Percentiles rank a stretch among this genome's conserved stretches.
phyloP scores from a whole-genome alignment of 1,284 basidiomycete species.

The Ustilago crameri region DNA sequence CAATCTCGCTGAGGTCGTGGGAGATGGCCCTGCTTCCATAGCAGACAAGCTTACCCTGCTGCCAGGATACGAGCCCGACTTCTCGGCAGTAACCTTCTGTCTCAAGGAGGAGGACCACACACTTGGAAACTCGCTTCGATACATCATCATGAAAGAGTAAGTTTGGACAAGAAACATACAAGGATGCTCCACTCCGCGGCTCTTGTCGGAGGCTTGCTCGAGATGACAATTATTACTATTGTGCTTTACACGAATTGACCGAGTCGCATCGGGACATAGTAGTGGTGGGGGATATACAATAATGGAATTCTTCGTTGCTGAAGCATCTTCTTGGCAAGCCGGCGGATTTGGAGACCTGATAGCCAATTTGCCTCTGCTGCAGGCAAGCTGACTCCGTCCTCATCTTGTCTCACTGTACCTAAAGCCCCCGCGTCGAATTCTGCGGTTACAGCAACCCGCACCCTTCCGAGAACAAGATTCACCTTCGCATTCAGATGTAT shows the following conservation, averaged over 20 bases:
- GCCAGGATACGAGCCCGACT: conserved; percentile 79
- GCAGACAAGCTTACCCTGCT: conserved; percentile 64
- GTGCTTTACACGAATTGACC: conserved; percentile 52
- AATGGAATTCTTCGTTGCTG: conserved; percentile 69
- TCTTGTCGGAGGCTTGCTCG: conserved; percentile 6
- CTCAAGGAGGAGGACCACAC: conserved; percentile 95
- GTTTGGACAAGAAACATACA: conserved; percentile 50
- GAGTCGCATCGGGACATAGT: conserved; percentile 47
- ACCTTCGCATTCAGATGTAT: conserved; percentile 97
- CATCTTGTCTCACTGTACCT: background rate
- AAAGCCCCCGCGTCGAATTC: conserved; percentile 95
- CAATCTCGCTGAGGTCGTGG: conserved; percentile 53
- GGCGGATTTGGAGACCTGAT: conserved; percentile 1
- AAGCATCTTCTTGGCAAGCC: conserved; percentile 40
- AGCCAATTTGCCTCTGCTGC: background rate
- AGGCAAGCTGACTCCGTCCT: conserved; percentile 8
- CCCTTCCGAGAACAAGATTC: conserved; percentile 94
- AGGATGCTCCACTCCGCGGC: too few relatives aligned
- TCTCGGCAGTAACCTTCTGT: conserved; percentile 90
- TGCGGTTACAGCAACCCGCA: conserved; percentile 97
- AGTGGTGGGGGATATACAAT: conserved; percentile 62
- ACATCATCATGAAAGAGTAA: conserved; percentile 99
- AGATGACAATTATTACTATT: conserved; percentile 53
- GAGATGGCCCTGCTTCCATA: conserved; percentile 43
- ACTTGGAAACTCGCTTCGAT: conserved; percentile 90